Base-by-base conservation (phyloP, 1,284 basidiomycete species). In the Tilletiopsis washingtonensis region DNA sequence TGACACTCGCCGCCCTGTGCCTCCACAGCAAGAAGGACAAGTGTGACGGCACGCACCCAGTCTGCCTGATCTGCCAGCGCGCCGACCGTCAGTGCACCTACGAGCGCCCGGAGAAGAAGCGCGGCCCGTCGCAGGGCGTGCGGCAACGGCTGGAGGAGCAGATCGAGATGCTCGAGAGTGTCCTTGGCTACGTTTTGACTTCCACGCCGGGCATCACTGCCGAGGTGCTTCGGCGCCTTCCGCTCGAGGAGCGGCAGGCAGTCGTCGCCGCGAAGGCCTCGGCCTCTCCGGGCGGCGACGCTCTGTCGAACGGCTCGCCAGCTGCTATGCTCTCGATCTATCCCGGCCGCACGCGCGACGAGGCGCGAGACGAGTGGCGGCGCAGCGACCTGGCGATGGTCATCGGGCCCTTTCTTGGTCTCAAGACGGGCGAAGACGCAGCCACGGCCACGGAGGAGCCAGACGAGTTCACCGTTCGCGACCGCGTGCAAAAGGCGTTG, bases 71-170 rank as follows among this genome's bases (percentile, higher is more conserved):
- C 27, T 52, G 50, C 39, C 37, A 25, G 20, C 26, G 32, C 20
- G 5, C 48, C 3, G 37, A 25, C 27, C 43, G 50, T 19, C 21
- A 19, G 5, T 52, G 50, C 27, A 52, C 50, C 23, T 52, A 52
- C 37, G 39, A 48, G 29, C 44, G 50, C 15, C 50, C 50, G 4
- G 50, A 52, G 36, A 39, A 45, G 37, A 52, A 52, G 29, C 37
- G 50, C 12, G 50, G 50, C 3, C 50, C 40, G 24, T 50, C 25
- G 20, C 51, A 53, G 26, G 51, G 51, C 21, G 51, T 53, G 6
- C 23, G 51, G 21, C 47, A 49, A 19, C 26, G 47, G 17, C 25
- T 53, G 5, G 47, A 53, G 40, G 51, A 29, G 15, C 47, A 47
- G 21, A 34, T 50, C 27, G 48, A 50, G 45, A 48, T 12, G 7